These are phyloP conservation scores for Cinchona pubescens DNA, from an alignment of 257 asterid species.

Conservation along the genomic window DNA sequence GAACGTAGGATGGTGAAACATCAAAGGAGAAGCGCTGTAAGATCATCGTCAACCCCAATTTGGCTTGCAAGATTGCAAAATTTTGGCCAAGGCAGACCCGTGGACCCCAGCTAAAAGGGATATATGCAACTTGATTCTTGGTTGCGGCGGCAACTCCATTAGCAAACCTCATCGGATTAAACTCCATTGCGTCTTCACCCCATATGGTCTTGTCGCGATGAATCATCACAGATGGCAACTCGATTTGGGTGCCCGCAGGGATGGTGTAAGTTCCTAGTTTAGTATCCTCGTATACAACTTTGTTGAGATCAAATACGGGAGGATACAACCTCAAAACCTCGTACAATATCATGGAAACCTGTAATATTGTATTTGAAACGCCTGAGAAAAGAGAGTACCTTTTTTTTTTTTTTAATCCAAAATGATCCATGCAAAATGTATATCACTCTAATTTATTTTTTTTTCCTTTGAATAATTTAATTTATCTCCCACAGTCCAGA, in stretches of 20 bases:
- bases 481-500: no score
- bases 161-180: conserved; percentile 24
- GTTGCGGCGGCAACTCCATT: conserved; percentile 25
- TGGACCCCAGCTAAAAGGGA: conserved; percentile 24
- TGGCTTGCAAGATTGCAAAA: conserved; percentile 8
- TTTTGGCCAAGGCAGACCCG: conserved; percentile 24
- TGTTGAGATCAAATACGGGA: background rate
- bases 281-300: background rate
- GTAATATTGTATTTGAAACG: no score
- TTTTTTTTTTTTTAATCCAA: no score
- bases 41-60: background rate
- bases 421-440: no score
- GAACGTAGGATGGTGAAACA: conserved; percentile 7
- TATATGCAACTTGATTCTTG: conserved; percentile 2
- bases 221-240: background rate
- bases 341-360: background rate
- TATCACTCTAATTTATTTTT: no score
- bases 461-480: no score
- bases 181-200: conserved; percentile 24
- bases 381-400: no score
- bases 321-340: background rate
- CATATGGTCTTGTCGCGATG: background rate
- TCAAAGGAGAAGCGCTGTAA: background rate
- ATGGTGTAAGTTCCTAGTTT: background rate
- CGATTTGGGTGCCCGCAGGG: background rate